Evolutionary conservation across 192 early-diverging fungal species (phyloP).

Genomic region (Gigaspora rosea): DNA sequence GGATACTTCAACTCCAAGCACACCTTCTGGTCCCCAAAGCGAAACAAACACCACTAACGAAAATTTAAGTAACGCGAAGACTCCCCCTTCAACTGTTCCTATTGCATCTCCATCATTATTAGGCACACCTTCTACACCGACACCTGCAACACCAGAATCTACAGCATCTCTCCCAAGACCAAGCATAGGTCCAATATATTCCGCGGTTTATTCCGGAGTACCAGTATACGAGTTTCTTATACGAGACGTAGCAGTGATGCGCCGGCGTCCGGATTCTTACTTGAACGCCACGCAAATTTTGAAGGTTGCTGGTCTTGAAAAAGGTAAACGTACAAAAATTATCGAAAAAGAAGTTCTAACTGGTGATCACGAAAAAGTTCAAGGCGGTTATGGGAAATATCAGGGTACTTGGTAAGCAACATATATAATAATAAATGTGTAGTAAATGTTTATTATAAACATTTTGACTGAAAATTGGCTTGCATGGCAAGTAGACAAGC

Average conservation of each 20-base stretch:
- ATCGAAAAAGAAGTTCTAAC: slow-evolving; percentile 83
- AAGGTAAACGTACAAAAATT: slow-evolving; percentile 83
- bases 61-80: slow-evolving; percentile 18
- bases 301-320: slow-evolving; percentile 86
- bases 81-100: neutral
- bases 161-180: slow-evolving; percentile 35
- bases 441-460: too few relatives aligned
- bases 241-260: slow-evolving; percentile 77
- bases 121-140: slow-evolving; percentile 6
- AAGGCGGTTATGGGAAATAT: slow-evolving; percentile 95
- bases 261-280: slow-evolving; percentile 73
- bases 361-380: slow-evolving; percentile 89
- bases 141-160: neutral
- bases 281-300: slow-evolving; percentile 94
- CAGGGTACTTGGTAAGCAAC: slow-evolving; percentile 80
- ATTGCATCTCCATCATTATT: neutral
- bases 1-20: neutral
- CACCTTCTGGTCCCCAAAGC: neutral
- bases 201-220: slow-evolving; percentile 64
- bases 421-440: too few relatives aligned
- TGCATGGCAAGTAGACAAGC: too few relatives aligned
- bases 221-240: slow-evolving; percentile 79
- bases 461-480: too few relatives aligned
- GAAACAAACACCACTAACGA: slow-evolving; percentile 4
- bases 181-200: slow-evolving; percentile 44